Evolutionary conservation across 768 basidiomycete species (phyloP).

Genomic region (Suillus placidus): DNA sequence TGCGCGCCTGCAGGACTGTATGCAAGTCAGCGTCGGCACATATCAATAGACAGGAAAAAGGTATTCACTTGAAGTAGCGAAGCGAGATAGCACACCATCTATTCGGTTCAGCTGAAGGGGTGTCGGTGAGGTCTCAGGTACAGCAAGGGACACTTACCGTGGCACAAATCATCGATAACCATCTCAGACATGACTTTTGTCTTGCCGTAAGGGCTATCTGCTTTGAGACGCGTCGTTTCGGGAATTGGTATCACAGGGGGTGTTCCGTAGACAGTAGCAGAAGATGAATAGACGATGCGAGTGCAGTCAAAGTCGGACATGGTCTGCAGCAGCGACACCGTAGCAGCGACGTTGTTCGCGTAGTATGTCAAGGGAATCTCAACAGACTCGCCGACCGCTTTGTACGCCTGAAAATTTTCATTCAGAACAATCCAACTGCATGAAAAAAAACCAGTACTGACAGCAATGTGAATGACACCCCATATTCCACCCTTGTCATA

Average conservation of each 20-base stretch:
- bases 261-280: slow-evolving; percentile 96
- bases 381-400: slow-evolving; percentile 96
- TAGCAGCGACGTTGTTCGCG: slow-evolving; percentile 89
- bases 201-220: slow-evolving; percentile 92
- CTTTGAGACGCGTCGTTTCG: slow-evolving; percentile 83
- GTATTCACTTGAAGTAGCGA: slow-evolving; percentile 91
- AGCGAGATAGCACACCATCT: slow-evolving; percentile 84
- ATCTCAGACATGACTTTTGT: slow-evolving; percentile 96
- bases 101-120: slow-evolving; percentile 58
- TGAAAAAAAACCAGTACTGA: slow-evolving; percentile 41
- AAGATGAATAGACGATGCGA: slow-evolving; percentile 95
- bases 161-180: slow-evolving; percentile 86
- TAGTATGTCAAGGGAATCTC: slow-evolving; percentile 95
- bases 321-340: slow-evolving; percentile 79
- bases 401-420: slow-evolving; percentile 70
- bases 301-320: slow-evolving; percentile 86
- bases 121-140: slow-evolving; percentile 13
- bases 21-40: neutral
- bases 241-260: slow-evolving; percentile 93
- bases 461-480: slow-evolving; percentile 96
- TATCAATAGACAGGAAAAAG: slow-evolving; percentile 6
- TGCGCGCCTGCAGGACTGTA: slow-evolving; percentile 95
- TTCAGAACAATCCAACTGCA: neutral
- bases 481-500: slow-evolving; percentile 92
- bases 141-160: slow-evolving; percentile 48